phyloP scores from a whole-genome alignment of 176 grass and related monocot genomes.

The Triticum aestivum region IWGSC_CS_RefSeq_v2.1 NC_057802.1:478165578-478166077 shows the following conservation, averaged over 20 bases:
- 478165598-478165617: slow-evolving; percentile 61
- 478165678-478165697: slow-evolving; percentile 65
- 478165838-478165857: background rate
- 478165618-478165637: slow-evolving; percentile 53
- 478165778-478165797: slow-evolving; percentile 1
- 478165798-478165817: slow-evolving; percentile 18
- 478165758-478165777: slow-evolving; percentile 4
- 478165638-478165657: slow-evolving; percentile 58
- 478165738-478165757: slow-evolving; percentile 29
- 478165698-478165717: slow-evolving; percentile 32
- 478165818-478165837: slow-evolving; percentile 37
- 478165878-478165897: background rate
- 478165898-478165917: background rate
- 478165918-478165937: background rate
- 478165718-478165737: slow-evolving; percentile 18
- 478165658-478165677: slow-evolving; percentile 86
- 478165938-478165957: too few species aligned
- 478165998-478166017: too few species aligned
- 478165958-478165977: too few species aligned
- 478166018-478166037: too few species aligned
- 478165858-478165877: background rate
- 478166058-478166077: too few species aligned
- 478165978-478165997: too few species aligned
- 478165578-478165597: slow-evolving; percentile 49
- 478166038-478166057: too few species aligned